These are phyloP conservation scores for Phialophora macrospora DNA, from an alignment of 2,329 filamentous ascomycete species.

Conservation along the genomic window DNA sequence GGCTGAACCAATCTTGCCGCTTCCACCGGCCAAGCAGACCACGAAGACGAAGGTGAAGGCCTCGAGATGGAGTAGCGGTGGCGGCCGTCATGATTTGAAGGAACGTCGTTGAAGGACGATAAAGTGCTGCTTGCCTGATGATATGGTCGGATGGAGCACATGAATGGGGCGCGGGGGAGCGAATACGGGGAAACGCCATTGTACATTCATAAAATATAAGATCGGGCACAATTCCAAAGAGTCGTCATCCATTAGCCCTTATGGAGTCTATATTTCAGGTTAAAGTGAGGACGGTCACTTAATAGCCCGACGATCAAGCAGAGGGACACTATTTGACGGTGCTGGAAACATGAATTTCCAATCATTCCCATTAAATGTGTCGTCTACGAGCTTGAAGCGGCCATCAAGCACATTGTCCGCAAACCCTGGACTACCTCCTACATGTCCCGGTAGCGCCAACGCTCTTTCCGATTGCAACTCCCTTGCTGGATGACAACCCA, in stretches of 20 bases:
- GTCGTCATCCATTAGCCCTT: too few species aligned
- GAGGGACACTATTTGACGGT: not conserved
- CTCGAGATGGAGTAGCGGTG: not conserved
- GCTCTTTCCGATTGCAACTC: not conserved
- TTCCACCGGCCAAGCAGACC: not conserved
- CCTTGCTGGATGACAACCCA: not conserved
- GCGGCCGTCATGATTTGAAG: not conserved
- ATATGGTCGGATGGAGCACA: not conserved
- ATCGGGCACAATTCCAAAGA: too few species aligned
- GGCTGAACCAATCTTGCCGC: not conserved
- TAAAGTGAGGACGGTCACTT: too few species aligned
- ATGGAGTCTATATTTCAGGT: too few species aligned
- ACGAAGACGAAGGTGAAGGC: not conserved
- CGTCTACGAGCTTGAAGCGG: not conserved
- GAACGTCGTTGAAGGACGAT: not conserved
- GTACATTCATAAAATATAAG: too few species aligned
- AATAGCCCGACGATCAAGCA: too few species aligned
- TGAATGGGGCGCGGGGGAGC: too few species aligned
- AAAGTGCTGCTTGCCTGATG: not conserved
- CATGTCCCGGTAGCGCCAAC: not conserved
- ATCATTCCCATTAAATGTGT: not conserved
- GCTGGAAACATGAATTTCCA: not conserved
- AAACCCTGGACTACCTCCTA: not conserved
- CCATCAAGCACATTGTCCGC: not conserved
- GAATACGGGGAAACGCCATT: too few species aligned